phyloP scores from a whole-genome alignment of 2,329 filamentous ascomycete genomes.

The Aspergillus ochraceoroseus region DNA sequence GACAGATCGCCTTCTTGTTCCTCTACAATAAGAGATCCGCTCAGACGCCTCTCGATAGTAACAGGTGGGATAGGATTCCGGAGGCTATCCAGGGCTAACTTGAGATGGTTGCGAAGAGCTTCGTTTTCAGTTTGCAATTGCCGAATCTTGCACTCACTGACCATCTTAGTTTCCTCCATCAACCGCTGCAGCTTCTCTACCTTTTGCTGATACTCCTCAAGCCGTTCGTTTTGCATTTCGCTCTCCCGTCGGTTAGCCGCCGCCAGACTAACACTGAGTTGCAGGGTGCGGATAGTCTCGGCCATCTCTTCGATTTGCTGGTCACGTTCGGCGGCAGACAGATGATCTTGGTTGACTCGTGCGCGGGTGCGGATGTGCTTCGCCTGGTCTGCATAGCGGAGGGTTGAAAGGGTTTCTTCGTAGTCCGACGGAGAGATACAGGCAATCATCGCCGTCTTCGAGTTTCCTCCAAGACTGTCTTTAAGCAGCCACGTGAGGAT shows the following conservation, averaged over 20 bases:
- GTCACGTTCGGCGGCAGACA: slow-evolving; percentile 87
- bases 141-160: slow-evolving; percentile 90
- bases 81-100: slow-evolving; percentile 75
- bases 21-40: slow-evolving; percentile 42
- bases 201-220: slow-evolving; percentile 92
- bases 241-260: slow-evolving; percentile 67
- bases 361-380: slow-evolving; percentile 95
- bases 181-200: slow-evolving; percentile 86
- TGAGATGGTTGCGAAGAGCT: slow-evolving; percentile 77
- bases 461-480: slow-evolving; percentile 92
- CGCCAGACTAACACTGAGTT: slow-evolving; percentile 64
- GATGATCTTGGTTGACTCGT: slow-evolving; percentile 90
- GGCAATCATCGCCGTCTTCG: slow-evolving; percentile 98
- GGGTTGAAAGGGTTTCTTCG: slow-evolving; percentile 90
- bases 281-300: slow-evolving; percentile 82
- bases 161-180: slow-evolving; percentile 90
- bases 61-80: slow-evolving; percentile 78
- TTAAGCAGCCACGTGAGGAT: slow-evolving; percentile 82
- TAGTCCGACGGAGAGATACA: slow-evolving; percentile 95
- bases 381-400: slow-evolving; percentile 95
- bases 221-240: slow-evolving; percentile 69
- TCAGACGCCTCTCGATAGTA: slow-evolving; percentile 31
- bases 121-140: slow-evolving; percentile 87
- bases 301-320: slow-evolving; percentile 92
- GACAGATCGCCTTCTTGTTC: slow-evolving; percentile 58